These are phyloP conservation scores for Musa troglodytarum DNA, from an alignment of 176 grass and related monocot species.

Conservation along the genomic window DNA sequence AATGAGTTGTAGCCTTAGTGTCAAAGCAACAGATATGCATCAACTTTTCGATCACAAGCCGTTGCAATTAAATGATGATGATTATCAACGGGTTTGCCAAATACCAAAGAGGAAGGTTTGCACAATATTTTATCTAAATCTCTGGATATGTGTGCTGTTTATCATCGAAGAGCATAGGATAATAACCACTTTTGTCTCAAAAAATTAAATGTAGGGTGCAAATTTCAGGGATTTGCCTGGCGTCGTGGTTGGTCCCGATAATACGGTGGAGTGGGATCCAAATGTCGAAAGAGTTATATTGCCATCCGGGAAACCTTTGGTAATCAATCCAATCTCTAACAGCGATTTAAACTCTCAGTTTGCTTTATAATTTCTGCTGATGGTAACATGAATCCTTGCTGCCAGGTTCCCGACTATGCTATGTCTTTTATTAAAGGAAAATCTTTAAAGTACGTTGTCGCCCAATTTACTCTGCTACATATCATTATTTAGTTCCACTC, in stretches of 20 bases:
- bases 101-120: constrained; percentile 68
- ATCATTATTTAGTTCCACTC: background rate
- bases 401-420: constrained; percentile 69
- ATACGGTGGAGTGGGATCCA: constrained; percentile 43
- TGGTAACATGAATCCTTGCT: background rate
- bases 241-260: constrained; percentile 56
- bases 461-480: too few species aligned
- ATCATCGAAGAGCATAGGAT: background rate
- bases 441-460: constrained; percentile 44
- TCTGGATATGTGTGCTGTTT: background rate
- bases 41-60: constrained; percentile 67
- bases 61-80: constrained; percentile 50
- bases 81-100: constrained; percentile 38
- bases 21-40: constrained; percentile 16
- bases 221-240: constrained; percentile 73
- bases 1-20: constrained; percentile 37
- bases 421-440: constrained; percentile 63
- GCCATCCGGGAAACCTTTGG: constrained; percentile 68
- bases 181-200: background rate
- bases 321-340: constrained; percentile 1
- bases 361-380: too few species aligned
- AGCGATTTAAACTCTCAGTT: too few species aligned
- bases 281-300: constrained; percentile 31
- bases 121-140: background rate
- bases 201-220: constrained; percentile 41